These are phyloP conservation scores for Castanea mollissima DNA, from an alignment of 306 rosid species.

Conservation along the genomic window DNA sequence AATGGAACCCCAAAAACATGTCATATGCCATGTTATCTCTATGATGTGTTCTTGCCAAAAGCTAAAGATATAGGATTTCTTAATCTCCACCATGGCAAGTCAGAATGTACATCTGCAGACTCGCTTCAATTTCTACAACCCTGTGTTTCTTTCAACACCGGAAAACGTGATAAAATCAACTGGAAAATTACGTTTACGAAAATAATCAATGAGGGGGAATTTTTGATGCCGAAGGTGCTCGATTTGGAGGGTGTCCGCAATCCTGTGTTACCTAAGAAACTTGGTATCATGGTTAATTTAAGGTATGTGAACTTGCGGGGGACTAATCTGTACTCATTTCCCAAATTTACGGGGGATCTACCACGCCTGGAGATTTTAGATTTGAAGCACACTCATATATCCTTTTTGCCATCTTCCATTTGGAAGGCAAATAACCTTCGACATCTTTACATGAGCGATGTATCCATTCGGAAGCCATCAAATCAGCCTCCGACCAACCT, in stretches of 20 bases:
- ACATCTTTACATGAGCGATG: accelerated
- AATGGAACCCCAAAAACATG: constrained; percentile 15
- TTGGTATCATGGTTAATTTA: background rate
- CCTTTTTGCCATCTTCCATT: no score
- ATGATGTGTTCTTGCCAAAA: background rate
- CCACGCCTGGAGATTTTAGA: background rate
- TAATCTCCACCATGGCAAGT: background rate
- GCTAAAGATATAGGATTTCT: background rate
- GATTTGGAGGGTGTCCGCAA: constrained; percentile 20
- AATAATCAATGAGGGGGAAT: background rate
- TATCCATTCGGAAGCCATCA: background rate
- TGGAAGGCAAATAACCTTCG: no score
- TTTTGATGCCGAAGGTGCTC: constrained; percentile 12
- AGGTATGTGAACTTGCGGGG: constrained; percentile 13
- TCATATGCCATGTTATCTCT: background rate
- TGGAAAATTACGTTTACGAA: background rate
- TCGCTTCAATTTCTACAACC: background rate
- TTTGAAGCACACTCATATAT: background rate
- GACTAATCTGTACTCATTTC: constrained; percentile 1
- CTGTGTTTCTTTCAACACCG: constrained; percentile 5
- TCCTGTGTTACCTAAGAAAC: background rate
- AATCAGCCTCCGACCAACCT: background rate
- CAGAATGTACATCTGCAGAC: background rate
- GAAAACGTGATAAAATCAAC: background rate
- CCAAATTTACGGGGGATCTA: background rate